A percentile compares a stretch with the other conserved stretches of the same genome.
These are phyloP conservation scores for Atkinsonella texensis DNA, from an alignment of 2,329 filamentous ascomycete species.

Conservation along the genomic window DNA sequence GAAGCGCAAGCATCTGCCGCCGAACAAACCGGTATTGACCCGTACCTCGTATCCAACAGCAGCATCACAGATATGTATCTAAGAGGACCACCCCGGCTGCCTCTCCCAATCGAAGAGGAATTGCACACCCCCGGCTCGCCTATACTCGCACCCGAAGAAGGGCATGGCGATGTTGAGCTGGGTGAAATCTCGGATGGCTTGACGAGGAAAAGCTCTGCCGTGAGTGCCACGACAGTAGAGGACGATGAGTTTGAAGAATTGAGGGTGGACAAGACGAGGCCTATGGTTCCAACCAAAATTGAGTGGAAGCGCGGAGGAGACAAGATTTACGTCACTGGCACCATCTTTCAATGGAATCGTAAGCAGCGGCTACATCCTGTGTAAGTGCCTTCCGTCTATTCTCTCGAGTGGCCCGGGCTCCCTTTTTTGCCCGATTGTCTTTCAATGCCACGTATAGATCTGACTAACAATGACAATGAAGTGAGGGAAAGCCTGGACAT, in stretches of 20 bases:
- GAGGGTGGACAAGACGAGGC: slow-evolving; percentile 59
- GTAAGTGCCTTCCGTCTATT: slow-evolving; percentile 44
- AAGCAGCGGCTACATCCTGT: slow-evolving; percentile 79
- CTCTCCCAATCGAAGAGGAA: slow-evolving; percentile 88
- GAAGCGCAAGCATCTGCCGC: slow-evolving; percentile 18
- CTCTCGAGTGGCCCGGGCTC: not conserved
- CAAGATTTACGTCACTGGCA: slow-evolving; percentile 92
- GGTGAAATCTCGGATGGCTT: slow-evolving; percentile 38
- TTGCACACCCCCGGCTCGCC: slow-evolving; percentile 81
- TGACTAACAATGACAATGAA: slow-evolving; percentile 12
- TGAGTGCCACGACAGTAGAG: slow-evolving; percentile 55
- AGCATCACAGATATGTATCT: slow-evolving; percentile 54
- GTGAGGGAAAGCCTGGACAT: slow-evolving; percentile 45
- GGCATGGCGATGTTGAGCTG: slow-evolving; percentile 35
- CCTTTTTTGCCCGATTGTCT: not conserved
- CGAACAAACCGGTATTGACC: slow-evolving; percentile 25
- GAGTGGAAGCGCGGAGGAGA: slow-evolving; percentile 78
- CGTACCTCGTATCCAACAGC: slow-evolving; percentile 36
- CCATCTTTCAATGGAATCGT: slow-evolving; percentile 93
- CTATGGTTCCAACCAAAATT: slow-evolving; percentile 71
- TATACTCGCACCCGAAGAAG: slow-evolving; percentile 62
- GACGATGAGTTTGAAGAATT: slow-evolving; percentile 71
- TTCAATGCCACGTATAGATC: not conserved
- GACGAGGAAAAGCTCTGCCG: slow-evolving; percentile 42
- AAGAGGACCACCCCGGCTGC: slow-evolving; percentile 71